These are phyloP conservation scores for Arxiozyma heterogenica DNA, from an alignment of 1,139 yeast species.

Conservation along the genomic window DNA sequence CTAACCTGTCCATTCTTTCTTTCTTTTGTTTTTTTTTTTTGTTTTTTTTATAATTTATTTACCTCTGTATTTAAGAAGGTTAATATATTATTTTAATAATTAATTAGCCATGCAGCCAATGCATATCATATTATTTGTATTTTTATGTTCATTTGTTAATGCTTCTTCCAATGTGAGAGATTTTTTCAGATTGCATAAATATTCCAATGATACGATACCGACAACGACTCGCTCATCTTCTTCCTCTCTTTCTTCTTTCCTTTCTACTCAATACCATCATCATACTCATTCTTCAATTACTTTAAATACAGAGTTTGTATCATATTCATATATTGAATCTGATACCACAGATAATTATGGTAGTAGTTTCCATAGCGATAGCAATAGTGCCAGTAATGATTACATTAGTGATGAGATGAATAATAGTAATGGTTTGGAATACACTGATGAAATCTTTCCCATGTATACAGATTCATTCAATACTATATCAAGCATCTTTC, in stretches of 20 bases:
- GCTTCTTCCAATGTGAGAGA: neutral
- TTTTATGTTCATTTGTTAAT: neutral
- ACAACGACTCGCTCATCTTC: neutral
- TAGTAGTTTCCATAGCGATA: neutral
- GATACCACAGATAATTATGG: neutral
- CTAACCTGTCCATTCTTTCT: constrained; percentile 3
- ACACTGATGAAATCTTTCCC: neutral
- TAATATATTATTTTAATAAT: too few species aligned
- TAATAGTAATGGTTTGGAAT: neutral
- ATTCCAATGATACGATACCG: neutral
- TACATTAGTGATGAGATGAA: too few species aligned
- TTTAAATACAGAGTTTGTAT: neutral
- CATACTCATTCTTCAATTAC: neutral
- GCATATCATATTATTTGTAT: neutral
- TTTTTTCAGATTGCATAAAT: neutral
- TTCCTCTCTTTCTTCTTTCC: neutral
- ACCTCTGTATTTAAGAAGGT: neutral
- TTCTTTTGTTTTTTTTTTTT: neutral
- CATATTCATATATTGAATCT: neutral
- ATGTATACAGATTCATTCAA: neutral
- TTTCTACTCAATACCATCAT: neutral
- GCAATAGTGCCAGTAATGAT: neutral
- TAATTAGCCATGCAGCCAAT: neutral
- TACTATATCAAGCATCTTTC: neutral
- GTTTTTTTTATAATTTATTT: too few species aligned